Evolutionary conservation across 495 filamentous ascomycete genomes (phyloP), one percentile per base, ranked within the genome.

Genomic region (Platismatia glauca): DNA sequence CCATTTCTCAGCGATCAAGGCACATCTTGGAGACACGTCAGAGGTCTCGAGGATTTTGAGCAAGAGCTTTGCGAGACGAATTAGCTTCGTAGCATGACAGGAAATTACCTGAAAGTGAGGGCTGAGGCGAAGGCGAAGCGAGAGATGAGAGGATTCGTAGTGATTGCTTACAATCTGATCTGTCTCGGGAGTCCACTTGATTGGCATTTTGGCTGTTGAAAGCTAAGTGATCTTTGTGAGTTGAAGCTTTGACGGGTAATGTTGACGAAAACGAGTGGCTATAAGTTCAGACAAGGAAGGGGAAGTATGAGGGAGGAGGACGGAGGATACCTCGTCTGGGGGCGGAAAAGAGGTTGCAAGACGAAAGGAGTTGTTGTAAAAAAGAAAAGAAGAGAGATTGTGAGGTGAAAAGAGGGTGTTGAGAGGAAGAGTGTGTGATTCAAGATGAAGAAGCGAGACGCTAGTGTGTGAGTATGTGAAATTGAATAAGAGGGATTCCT

Each of bases 21-120:
- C 72, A 22, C 67, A 67, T 61, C 80, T 74, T n/a, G 78, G 69
- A 11, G 46, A 67, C 11, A 82, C 34, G 0, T 75, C 66, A 24
- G 76, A 76, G 7, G 75, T 78, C 55, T 80, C 74, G 7, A 81
- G 64, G 57, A 81, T 76, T 43, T 78, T 81, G 1, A 78, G 60
- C 0, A 81, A 68, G 18, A 81, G 75, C 79, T 80, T n/a, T n/a
- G n/a, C 58, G 34, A 33, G 11, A 37, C 20, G 57, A 61, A 16
- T 46, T 20, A 44, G 46, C 52, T 37, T 43, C 7, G 18, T 56
- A n/a, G 24, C 8, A 22, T n/a, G n/a, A n/a, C n/a, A n/a, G n/a
- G n/a, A 46, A 4, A 20, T 22, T 7, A 20, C 13, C 33, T 15
- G 37, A 6, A 4, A 41, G 0, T 20, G 39, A 27, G 38, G 35